A percentile compares a stretch with the other conserved stretches of the same genome.
Evolutionary conservation across 139 green algal species (phyloP).

Genomic region (Coelastrella sp.): DNA sequence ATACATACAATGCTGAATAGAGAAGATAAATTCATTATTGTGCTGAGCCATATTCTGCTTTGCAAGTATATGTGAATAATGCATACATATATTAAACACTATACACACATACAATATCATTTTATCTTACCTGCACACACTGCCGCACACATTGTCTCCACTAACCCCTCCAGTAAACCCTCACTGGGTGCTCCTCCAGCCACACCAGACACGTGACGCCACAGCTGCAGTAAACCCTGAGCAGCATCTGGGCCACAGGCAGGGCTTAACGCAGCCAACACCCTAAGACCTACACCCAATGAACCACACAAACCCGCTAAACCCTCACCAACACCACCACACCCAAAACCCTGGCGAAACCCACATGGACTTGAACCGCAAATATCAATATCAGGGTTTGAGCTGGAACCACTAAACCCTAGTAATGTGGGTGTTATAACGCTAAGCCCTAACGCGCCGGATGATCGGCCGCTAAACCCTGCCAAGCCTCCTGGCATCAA

Average conservation of each 20-base stretch:
- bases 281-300: conserved; percentile 13
- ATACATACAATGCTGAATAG: no score
- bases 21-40: no score
- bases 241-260: conserved; percentile 28
- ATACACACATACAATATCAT: no score
- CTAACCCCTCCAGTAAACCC: conserved; percentile 7
- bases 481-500: not conserved
- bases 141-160: conserved; percentile 17
- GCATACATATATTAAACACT: no score
- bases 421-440: not conserved
- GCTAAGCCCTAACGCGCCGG: not conserved
- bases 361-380: not conserved
- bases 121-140: conserved; percentile 22
- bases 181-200: not conserved
- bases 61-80: no score
- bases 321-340: conserved; percentile 21
- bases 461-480: conserved; percentile 21
- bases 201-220: conserved; percentile 6
- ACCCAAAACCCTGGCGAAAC: not conserved
- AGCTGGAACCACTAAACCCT: not conserved
- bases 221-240: conserved; percentile 39
- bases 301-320: conserved; percentile 3
- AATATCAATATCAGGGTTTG: not conserved
- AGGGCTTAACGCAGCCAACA: conserved; percentile 34
- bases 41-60: no score